These are phyloP conservation scores for Physcomitrium patens DNA, from an alignment of 225 moss, liverwort and hornwort genomes.

Conservation along the genomic window DNA sequence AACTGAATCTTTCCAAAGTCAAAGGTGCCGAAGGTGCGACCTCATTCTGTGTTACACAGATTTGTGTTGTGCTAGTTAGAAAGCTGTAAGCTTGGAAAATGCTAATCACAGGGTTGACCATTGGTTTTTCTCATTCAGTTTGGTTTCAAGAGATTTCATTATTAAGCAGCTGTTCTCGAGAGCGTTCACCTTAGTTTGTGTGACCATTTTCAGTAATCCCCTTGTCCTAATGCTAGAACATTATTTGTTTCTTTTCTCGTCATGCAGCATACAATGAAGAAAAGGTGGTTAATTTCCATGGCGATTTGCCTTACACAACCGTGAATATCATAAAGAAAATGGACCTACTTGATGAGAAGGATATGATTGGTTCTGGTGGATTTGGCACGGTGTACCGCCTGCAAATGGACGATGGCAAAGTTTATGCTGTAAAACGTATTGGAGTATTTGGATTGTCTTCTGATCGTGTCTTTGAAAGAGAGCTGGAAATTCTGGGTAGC, in stretches of 20 bases:
- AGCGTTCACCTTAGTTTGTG: neutral
- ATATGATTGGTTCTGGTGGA: conserved; percentile 75
- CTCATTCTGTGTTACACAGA: conserved; percentile 4
- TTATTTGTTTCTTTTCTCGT: neutral
- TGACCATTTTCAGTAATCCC: neutral
- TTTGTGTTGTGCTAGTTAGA: too few relatives aligned
- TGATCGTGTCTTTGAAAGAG: conserved; percentile 60
- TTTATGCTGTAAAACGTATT: conserved; percentile 74
- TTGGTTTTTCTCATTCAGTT: too few relatives aligned
- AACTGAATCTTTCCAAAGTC: conserved; percentile 27
- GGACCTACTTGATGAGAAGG: conserved; percentile 63
- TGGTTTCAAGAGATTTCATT: neutral
- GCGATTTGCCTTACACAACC: conserved; percentile 69
- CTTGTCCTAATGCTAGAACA: neutral
- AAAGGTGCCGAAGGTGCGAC: conserved; percentile 38
- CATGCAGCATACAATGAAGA: conserved; percentile 39
- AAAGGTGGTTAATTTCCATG: conserved; percentile 70
- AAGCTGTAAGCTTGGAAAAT: neutral
- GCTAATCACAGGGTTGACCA: neutral
- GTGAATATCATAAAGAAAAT: conserved; percentile 61
- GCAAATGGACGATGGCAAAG: conserved; percentile 69
- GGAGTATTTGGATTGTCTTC: conserved; percentile 48
- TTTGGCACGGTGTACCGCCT: conserved; percentile 74
- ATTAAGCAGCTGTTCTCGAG: neutral
- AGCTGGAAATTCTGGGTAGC: conserved; percentile 68